Evolutionary conservation across 2,329 filamentous ascomycete genomes (phyloP).

Genomic region (Phyllosticta capitalensis): DNA sequence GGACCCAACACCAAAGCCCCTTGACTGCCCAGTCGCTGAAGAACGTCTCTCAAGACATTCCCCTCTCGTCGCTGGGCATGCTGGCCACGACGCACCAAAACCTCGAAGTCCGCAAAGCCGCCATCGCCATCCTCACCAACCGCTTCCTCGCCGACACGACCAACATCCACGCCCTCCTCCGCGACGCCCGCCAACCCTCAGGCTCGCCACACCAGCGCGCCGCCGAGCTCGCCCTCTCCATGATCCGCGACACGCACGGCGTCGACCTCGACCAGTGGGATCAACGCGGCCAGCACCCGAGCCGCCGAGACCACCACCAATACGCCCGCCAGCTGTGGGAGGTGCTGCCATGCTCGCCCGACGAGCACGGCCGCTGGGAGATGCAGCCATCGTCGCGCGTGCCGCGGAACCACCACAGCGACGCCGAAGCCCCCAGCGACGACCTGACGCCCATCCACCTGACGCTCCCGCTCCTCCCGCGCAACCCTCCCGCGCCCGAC

Average conservation of each 20-base stretch:
- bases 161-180: conserved; percentile 29
- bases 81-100: conserved; percentile 32
- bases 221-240: conserved; percentile 7
- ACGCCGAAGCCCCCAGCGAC: neutral
- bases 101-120: conserved; percentile 32
- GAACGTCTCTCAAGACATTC: conserved; percentile 26
- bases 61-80: conserved; percentile 29
- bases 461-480: conserved; percentile 1
- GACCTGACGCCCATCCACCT: conserved; percentile 4
- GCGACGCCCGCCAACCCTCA: conserved; percentile 7
- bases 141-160: conserved; percentile 13
- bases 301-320: neutral
- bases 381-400: neutral
- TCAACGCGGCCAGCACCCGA: neutral
- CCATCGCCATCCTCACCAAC: neutral
- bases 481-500: conserved; percentile 5
- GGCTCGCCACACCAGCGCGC: conserved; percentile 5
- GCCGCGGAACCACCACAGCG: neutral
- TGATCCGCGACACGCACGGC: conserved; percentile 7
- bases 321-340: neutral
- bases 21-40: conserved; percentile 30
- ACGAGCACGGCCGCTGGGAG: neutral
- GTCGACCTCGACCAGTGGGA: conserved; percentile 9
- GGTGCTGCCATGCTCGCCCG: neutral
- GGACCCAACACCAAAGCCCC: conserved; percentile 33